phyloP scores from a whole-genome alignment of 768 basidiomycete genomes.

The Tulasnella sp. region DNA sequence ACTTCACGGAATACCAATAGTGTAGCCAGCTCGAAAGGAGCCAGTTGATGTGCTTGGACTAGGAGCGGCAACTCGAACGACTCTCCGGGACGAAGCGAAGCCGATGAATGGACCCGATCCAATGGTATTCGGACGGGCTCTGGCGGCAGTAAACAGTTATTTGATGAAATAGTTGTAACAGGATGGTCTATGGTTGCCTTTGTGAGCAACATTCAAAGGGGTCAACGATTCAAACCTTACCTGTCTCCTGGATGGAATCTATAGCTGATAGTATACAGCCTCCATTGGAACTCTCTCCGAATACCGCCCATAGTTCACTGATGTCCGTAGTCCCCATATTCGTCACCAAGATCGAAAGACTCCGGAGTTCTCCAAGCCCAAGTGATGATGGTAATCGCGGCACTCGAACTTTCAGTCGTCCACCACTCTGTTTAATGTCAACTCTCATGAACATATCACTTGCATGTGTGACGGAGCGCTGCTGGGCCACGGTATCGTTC shows the following conservation, averaged over 20 bases:
- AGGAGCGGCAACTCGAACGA: constrained; percentile 45
- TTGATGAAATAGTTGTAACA: constrained; percentile 39
- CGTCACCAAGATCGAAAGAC: constrained; percentile 48
- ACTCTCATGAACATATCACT: constrained; percentile 55
- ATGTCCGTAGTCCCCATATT: constrained; percentile 60
- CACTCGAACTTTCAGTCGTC: constrained; percentile 44
- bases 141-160: constrained; percentile 46
- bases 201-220: not conserved
- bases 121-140: constrained; percentile 44
- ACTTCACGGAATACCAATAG: constrained; percentile 65
- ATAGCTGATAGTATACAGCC: constrained; percentile 53
- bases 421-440: constrained; percentile 55
- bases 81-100: constrained; percentile 41
- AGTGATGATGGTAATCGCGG: constrained; percentile 38
- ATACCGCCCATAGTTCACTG: constrained; percentile 62
- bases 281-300: constrained; percentile 36
- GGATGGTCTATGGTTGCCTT: not conserved
- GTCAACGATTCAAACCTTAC: not conserved
- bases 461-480: constrained; percentile 61
- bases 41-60: constrained; percentile 44
- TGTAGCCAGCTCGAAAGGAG: constrained; percentile 47
- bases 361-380: constrained; percentile 59
- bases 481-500: constrained; percentile 63
- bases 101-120: constrained; percentile 25
- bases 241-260: not conserved